Percentiles rank a stretch among this genome's conserved stretches.
Conservation (phyloP, 257 asterid genomes). For the Rehmannia glutinosa region DNA sequence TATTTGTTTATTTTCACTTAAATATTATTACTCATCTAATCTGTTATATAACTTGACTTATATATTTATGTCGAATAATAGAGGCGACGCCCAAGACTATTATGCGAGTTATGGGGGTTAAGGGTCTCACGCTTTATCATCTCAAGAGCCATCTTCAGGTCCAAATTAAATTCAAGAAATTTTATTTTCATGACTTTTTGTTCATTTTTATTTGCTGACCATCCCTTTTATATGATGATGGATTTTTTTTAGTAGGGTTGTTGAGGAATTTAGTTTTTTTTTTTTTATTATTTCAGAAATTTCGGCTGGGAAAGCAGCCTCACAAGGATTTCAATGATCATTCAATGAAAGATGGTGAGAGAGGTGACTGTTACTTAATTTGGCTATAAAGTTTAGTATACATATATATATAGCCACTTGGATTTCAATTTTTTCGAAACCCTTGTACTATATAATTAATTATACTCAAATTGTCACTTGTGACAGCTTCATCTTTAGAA, state of each 20-base stretch:
- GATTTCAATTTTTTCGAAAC: too few relatives aligned
- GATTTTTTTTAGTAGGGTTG: background rate
- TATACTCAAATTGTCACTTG: background rate
- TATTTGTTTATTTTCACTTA: background rate
- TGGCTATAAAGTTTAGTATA: background rate
- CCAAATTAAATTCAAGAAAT: background rate
- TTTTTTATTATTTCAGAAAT: constrained; percentile 47
- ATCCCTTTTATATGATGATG: background rate
- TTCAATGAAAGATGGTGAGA: constrained; percentile 82
- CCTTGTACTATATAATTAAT: too few relatives aligned
- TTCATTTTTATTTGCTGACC: background rate
- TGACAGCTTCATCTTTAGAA: constrained; percentile 72
- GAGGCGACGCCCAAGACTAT: constrained; percentile 99
- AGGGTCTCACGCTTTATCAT: constrained; percentile 96
- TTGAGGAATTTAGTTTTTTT: background rate
- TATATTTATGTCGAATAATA: background rate
- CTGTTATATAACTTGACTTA: background rate
- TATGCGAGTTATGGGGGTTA: constrained; percentile 98
- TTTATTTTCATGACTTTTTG: background rate
- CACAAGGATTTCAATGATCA: constrained; percentile 97
- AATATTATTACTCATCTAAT: background rate
- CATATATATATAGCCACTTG: background rate
- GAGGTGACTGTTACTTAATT: constrained; percentile 20
- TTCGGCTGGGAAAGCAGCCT: constrained; percentile 97
- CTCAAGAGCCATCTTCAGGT: constrained; percentile 99